Base-by-base conservation (phyloP, 345 rosid genomes). In the Aegle marmelos region DNA sequence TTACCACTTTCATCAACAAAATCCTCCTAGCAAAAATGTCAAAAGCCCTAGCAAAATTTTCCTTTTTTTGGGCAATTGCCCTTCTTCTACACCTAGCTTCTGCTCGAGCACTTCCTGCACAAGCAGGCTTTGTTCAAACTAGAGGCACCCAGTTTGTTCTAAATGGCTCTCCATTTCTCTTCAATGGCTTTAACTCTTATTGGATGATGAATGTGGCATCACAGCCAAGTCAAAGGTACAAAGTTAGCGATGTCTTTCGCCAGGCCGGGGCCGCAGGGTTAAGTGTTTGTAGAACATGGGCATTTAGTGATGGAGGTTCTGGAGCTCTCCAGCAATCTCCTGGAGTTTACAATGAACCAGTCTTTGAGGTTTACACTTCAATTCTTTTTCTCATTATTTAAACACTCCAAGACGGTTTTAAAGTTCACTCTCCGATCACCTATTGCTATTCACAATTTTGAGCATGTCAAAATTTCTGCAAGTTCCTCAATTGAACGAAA, bases 151-250 rank as follows among this genome's bases (percentile, higher is more conserved):
- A 82, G 1, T 88, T 87, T 30, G 67, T 70, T 13, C 73, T 82
- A 5, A 82, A 85, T 4, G 87, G 85, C 6, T 69, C 84, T 27
- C 85, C 83, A 8, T 87, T 86, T 48, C 81, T 85, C 53, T 85
- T 85, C 76, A 88, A 88, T 57, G 90, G 88, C 16, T 88, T 88
- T 78, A 88, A 88, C 79, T 83, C 88, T 6, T 88, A 86, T 57
- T 86, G 91, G 91, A 71, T 88, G 84, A 86, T 82, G 88, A 39
- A 54, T 13, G 81, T 85, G 24, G 91, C 88, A 1, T 57, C 78
- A 0, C 78, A 68, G 58, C 82, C 83, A 0, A 72, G 63, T 9
- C 57, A 83, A 10, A 76, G 87, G 76, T 50, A n/a, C 59, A 83
- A 79, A 54, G 68, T 88, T 36, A 56, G 82, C 41, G 24, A 74